Evolutionary conservation across 345 rosid species (phyloP).

Genomic region (Combretum micranthum): DNA sequence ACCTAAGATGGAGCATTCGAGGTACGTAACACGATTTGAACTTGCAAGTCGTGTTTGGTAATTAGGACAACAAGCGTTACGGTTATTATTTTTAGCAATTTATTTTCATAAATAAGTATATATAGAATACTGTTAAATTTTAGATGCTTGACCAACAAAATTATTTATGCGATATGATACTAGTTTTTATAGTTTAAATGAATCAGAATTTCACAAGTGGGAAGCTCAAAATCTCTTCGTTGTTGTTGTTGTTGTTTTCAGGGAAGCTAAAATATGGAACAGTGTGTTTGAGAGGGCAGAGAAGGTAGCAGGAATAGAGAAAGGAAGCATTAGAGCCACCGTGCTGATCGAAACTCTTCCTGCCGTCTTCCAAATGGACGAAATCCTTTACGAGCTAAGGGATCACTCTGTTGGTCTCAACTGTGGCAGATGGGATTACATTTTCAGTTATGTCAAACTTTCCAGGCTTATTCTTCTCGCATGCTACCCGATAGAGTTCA

Average conservation of each 20-base stretch:
- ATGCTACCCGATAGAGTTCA: conserved; percentile 75
- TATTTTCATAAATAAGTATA: no score
- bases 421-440: conserved; percentile 96
- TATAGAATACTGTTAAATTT: no score
- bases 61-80: no score
- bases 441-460: conserved; percentile 92
- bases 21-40: conserved; percentile 21
- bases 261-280: conserved; percentile 97
- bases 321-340: conserved; percentile 83
- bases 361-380: conserved; percentile 92
- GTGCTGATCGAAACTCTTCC: conserved; percentile 87
- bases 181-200: no score
- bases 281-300: conserved; percentile 78
- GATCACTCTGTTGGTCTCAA: conserved; percentile 85
- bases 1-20: conserved; percentile 92
- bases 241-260: conserved; percentile 21
- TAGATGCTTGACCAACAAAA: no score
- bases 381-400: conserved; percentile 73
- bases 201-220: no score
- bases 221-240: background rate
- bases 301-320: conserved; percentile 73
- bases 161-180: no score
- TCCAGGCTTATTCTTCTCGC: conserved; percentile 77
- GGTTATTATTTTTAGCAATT: no score
- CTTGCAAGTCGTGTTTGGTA: background rate